Conservation (phyloP, 1,284 basidiomycete species). For the Chondrostereum purpureum region DNA sequence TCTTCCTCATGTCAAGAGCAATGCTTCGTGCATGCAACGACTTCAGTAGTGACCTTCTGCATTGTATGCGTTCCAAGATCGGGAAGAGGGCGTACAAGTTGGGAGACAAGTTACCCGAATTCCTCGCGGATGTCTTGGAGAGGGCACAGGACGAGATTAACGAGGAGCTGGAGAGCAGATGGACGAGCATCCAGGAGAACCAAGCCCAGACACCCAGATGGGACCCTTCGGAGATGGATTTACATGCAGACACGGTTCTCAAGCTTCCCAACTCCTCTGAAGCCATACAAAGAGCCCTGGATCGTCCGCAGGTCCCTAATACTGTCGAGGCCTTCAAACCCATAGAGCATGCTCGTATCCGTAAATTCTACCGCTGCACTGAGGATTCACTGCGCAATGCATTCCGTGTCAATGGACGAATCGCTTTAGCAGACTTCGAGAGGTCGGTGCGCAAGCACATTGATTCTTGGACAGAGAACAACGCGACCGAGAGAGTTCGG, state of each 20-base stretch:
- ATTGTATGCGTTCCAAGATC: conserved; percentile 27
- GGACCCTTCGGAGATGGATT: conserved; percentile 21
- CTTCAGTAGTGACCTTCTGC: conserved; percentile 27
- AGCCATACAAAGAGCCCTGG: background rate
- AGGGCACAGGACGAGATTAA: conserved; percentile 8
- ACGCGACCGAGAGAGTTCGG: background rate
- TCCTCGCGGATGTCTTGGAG: conserved; percentile 9
- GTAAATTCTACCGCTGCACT: conserved; percentile 8
- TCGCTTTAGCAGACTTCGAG: conserved; percentile 31
- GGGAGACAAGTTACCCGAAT: conserved; percentile 11
- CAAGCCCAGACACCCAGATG: conserved; percentile 20
- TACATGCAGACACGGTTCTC: conserved; percentile 22
- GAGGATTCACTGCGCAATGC: background rate
- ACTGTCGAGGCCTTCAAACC: conserved; percentile 15
- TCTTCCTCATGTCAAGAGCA: conserved; percentile 27
- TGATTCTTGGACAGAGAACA: conserved; percentile 23
- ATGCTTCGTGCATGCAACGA: conserved; percentile 11
- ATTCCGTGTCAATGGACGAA: conserved; percentile 9
- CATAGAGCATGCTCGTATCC: conserved; percentile 5
- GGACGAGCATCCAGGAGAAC: conserved; percentile 21
- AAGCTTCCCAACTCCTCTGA: conserved; percentile 20
- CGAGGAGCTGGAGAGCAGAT: conserved; percentile 21
- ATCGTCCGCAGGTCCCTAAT: background rate
- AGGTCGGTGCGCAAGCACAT: conserved; percentile 20
- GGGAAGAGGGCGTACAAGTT: conserved; percentile 33